Percentiles rank a stretch among this genome's conserved stretches.
These are phyloP conservation scores for Globisporangium barbulae DNA, from an alignment of 352 stramenopile genomes.

Conservation along the genomic window DNA sequence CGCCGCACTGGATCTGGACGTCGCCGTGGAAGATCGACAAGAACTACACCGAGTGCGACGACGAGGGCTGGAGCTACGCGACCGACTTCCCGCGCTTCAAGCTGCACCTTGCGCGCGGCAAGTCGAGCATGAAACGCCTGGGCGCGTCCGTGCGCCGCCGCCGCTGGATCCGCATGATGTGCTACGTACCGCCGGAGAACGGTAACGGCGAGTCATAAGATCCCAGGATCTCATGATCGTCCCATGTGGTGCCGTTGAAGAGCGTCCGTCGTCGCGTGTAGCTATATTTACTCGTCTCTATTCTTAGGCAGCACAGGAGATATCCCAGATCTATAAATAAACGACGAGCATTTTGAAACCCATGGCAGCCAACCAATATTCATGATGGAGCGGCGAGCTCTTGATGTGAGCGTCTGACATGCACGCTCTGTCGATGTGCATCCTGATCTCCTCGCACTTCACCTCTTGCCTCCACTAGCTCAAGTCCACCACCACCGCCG, in stretches of 20 bases:
- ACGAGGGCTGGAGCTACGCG: constrained; percentile 87
- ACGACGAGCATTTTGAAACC: constrained; percentile 4
- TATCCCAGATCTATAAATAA: constrained; percentile 5
- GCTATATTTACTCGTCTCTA: constrained; percentile 12
- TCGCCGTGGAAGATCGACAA: constrained; percentile 86
- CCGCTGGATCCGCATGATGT: constrained; percentile 87
- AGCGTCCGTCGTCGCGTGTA: background rate
- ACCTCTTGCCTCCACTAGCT: constrained; percentile 3
- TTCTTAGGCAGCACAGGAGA: background rate
- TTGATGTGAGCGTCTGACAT: background rate
- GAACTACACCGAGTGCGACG: constrained; percentile 86
- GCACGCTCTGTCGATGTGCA: background rate
- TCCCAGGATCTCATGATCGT: background rate
- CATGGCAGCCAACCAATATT: background rate
- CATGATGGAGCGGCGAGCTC: background rate
- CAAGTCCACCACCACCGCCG: background rate
- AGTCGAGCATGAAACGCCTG: constrained; percentile 74
- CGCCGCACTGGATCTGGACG: constrained; percentile 79
- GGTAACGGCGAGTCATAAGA: constrained; percentile 1
- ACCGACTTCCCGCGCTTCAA: constrained; percentile 87
- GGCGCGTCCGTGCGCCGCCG: constrained; percentile 70
- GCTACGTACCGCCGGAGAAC: constrained; percentile 54
- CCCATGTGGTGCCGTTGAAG: background rate
- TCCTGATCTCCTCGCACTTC: constrained; percentile 1
- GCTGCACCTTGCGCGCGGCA: constrained; percentile 68